Percentiles rank a stretch among this genome's conserved stretches.
Conservation (phyloP, 345 rosid species). For the Arabidopsis suecica region DNA sequence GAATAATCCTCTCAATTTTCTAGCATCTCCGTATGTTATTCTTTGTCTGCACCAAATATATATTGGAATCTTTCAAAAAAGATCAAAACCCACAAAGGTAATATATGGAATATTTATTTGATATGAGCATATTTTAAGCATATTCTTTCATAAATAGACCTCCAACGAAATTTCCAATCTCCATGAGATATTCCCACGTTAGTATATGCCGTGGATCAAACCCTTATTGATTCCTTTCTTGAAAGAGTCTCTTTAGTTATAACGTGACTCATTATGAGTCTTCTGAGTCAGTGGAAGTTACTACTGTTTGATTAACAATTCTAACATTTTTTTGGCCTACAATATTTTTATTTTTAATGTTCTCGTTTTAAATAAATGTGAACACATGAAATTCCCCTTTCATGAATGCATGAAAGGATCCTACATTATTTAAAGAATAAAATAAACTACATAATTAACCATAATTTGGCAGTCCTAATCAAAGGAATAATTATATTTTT, state of each 20-base stretch:
- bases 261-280: constrained; percentile 23
- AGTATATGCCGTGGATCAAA: constrained; percentile 42
- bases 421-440: neutral
- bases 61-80: constrained; percentile 8
- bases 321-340: neutral
- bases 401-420: neutral
- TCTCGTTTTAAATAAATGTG: constrained; percentile 2
- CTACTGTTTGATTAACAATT: constrained; percentile 2
- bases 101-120: neutral
- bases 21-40: neutral
- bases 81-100: constrained; percentile 3
- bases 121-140: constrained; percentile 33
- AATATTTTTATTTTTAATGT: neutral
- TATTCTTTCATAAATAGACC: constrained; percentile 15
- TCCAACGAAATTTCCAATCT: constrained; percentile 11
- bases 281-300: constrained; percentile 14
- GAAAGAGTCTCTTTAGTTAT: constrained; percentile 8
- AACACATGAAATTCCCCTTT: neutral
- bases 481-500: neutral
- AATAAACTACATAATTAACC: neutral
- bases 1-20: neutral
- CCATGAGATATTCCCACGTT: constrained; percentile 19
- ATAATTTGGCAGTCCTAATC: neutral
- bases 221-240: constrained; percentile 24
- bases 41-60: neutral